Percentiles rank a stretch among this genome's conserved stretches.
Conservation (phyloP, 2,329 filamentous ascomycete species). For the Cucurbitaria berberidis region DNA sequence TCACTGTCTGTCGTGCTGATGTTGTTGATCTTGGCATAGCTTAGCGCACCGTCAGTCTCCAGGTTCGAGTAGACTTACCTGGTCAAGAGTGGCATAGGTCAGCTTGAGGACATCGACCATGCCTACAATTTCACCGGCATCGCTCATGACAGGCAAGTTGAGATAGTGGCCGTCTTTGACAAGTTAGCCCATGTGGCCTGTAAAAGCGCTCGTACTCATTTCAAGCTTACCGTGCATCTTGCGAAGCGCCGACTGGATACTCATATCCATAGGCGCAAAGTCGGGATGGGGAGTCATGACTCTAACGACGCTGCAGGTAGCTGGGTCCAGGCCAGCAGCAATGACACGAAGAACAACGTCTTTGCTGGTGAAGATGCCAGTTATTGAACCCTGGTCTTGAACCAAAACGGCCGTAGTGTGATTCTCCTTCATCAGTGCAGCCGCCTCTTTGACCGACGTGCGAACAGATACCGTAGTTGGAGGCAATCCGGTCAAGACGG, state of each 20-base stretch:
- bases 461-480: constrained; percentile 94
- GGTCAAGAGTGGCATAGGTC: constrained; percentile 96
- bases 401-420: constrained; percentile 96
- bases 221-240: constrained; percentile 97
- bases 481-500: constrained; percentile 87
- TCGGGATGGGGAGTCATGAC: constrained; percentile 99
- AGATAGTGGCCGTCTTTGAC: constrained; percentile 92
- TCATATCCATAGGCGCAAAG: constrained; percentile 99
- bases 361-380: constrained; percentile 99
- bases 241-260: constrained; percentile 92
- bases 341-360: constrained; percentile 98
- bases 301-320: constrained; percentile 94
- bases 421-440: constrained; percentile 96
- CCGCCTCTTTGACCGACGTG: constrained; percentile 95
- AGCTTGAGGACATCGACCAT: constrained; percentile 99
- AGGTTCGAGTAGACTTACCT: constrained; percentile 63
- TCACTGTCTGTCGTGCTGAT: constrained; percentile 89
- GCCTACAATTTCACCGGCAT: constrained; percentile 93
- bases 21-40: constrained; percentile 70
- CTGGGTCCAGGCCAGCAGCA: constrained; percentile 90
- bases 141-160: constrained; percentile 98
- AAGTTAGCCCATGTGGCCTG: constrained; percentile 17
- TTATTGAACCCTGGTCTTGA: constrained; percentile 95
- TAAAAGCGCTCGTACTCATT: not conserved
- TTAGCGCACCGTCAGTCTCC: constrained; percentile 9